Base-by-base conservation (phyloP, 805 yeast genomes). In the Kazachstania psychrophila region DNA sequence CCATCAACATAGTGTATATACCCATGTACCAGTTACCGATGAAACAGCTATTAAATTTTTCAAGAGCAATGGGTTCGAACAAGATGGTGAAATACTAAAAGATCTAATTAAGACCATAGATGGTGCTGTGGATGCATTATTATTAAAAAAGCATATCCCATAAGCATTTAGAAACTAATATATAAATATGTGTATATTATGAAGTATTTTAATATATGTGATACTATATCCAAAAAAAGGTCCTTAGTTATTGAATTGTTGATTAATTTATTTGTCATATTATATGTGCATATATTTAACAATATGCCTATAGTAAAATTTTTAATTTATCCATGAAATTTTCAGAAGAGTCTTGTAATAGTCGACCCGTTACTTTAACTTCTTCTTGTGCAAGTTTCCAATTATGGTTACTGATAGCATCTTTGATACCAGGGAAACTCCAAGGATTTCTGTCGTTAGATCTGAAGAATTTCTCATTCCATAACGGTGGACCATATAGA, bases 401-500 rank as follows among this genome's bases (percentile, higher is more conserved):
- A 42, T 77, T 70, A 0, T 64, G 62, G 1, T 52, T 52, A 37
- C 64, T 65, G n/a, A 84, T 54, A 0, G 72, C 76, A 52, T 86
- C 94, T 42, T 92, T 68, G 1, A 86, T 68, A 4, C 73, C 70
- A 0, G 96, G 95, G 51, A 80, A 84, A 3, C 83, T 68, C 56
- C 77, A 75, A 12, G 38, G 34, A 20, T 30, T 29, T 14, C 31
- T 28, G 12, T 32, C 41, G 11, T 17, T 14, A 10, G 34, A 25
- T 9, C 13, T 23, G 17, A 18, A 15, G 14, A 35, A 26, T 8
- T 65, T 65, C 0, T 85, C 85, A n/a, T 74, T 72, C 46, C 66
- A 61, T 35, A 68, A 53, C 31, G 81, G 75, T 12, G 80, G 78
- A 0, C 95, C 95, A 54, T 73, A 74, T 9, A 87, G 49, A 2